Base-by-base conservation (phyloP, 129 eudicot genomes). In the Flaveria bidentis region DNA sequence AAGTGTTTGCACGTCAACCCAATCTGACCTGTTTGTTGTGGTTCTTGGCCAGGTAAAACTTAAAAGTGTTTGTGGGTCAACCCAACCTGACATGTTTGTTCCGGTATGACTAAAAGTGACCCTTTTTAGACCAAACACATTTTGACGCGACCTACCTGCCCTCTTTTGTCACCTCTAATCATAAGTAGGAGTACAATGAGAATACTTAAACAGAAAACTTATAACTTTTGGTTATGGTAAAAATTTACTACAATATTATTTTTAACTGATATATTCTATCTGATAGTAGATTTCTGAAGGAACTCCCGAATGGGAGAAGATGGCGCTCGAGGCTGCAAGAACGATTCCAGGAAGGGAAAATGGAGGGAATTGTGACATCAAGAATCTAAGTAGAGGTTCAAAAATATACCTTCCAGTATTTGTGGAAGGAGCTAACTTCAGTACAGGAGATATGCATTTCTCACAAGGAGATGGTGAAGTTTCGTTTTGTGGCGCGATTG, bases 381-480 rank as follows among this genome's bases (percentile, higher is more conserved):
- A 95, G 72, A 95, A 95, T 76, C 89, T 95, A 25, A 91, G 97
- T 46, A 89, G 91, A 84, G 99, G 99, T 72, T 88, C 99, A 13
- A 95, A 91, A 60, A 80, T 95, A 47, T 91, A 95, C 96, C 97
- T 95, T 65, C 99, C 99, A 2, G 99, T 91, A 25, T 95, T 95
- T 75, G 92, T 95, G 11, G 99, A 95, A 74, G 99, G 99, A 22
- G 99, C 99, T 52, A 95, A 95, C 71, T 88, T 95, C 62, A 95
- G 99, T 77, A 91, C 99, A 9, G 99, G 99, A 9, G 99, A 95
- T 79, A 95, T 95, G 99, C 99, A 95, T 74, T 95, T 95, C 65
- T 95, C 99, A 56, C 99, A 95, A 76, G 99, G 99, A 7, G 99
- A 91, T 75, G 99, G 99, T 58, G 99, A 95, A 85, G 91, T 95